Conservation (phyloP, 768 basidiomycete genomes). For the Tephrocybe rancida region DNA sequence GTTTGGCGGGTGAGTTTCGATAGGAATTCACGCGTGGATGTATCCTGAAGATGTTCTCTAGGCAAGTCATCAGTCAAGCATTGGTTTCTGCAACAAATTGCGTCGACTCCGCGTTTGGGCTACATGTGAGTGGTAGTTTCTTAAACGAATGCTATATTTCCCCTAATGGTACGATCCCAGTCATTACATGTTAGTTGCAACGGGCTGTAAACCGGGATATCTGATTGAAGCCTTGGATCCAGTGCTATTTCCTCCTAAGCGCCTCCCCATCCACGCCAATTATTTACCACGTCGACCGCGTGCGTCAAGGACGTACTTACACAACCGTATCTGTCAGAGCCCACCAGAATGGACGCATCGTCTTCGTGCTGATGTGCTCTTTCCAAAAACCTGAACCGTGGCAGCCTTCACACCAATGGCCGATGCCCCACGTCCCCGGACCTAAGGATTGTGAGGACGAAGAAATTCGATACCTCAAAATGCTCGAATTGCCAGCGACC, state of each 20-base stretch:
- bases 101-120: conserved; percentile 61
- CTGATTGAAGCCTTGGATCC: not conserved
- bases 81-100: conserved; percentile 79
- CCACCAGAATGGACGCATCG: conserved; percentile 48
- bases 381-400: conserved; percentile 81
- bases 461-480: conserved; percentile 39
- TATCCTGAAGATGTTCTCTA: conserved; percentile 7
- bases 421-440: conserved; percentile 59
- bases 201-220: not conserved
- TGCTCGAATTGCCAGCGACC: conserved; percentile 35
- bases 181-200: conserved; percentile 65
- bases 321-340: conserved; percentile 67
- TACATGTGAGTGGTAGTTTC: conserved; percentile 61
- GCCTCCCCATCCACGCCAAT: conserved; percentile 76
- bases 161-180: conserved; percentile 30
- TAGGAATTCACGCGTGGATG: not conserved
- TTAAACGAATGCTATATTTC: not conserved
- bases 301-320: conserved; percentile 78
- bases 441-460: conserved; percentile 70
- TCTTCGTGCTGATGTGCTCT: conserved; percentile 73
- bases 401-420: conserved; percentile 70
- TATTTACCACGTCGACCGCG: conserved; percentile 74
- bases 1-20: conserved; percentile 64
- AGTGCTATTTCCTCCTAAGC: conserved; percentile 84
- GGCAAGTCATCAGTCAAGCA: conserved; percentile 87